phyloP scores from a whole-genome alignment of 228 moss, liverwort and hornwort species.

The Sphagnum fallax region DNA sequence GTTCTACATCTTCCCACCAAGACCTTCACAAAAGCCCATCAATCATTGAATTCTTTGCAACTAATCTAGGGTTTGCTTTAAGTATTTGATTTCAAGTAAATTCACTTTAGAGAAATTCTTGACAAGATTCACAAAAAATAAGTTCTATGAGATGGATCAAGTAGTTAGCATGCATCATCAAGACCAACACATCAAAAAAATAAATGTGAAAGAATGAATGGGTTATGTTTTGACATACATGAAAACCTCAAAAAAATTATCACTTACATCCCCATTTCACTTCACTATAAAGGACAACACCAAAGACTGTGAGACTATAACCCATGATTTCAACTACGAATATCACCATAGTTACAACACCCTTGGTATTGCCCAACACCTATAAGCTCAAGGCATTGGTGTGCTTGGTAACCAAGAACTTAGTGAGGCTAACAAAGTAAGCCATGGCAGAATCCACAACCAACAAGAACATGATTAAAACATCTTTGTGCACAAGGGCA shows the following conservation, averaged over 20 bases:
- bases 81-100: too few species aligned
- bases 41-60: too few species aligned
- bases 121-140: not conserved
- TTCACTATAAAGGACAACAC: slow-evolving; percentile 50
- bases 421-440: slow-evolving; percentile 52
- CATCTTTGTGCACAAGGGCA: slow-evolving; percentile 28
- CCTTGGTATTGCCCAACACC: slow-evolving; percentile 61
- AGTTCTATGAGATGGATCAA: not conserved
- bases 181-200: too few species aligned
- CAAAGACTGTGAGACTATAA: slow-evolving; percentile 49
- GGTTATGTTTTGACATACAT: too few species aligned
- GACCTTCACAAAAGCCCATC: not conserved
- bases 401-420: slow-evolving; percentile 54
- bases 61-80: too few species aligned
- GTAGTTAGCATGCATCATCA: too few species aligned
- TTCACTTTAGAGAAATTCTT: too few species aligned
- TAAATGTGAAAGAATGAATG: too few species aligned
- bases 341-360: slow-evolving; percentile 53
- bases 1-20: not conserved
- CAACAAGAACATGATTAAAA: slow-evolving; percentile 33
- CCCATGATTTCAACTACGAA: slow-evolving; percentile 44
- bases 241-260: not conserved
- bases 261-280: slow-evolving; percentile 43
- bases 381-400: slow-evolving; percentile 55
- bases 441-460: slow-evolving; percentile 51